Evolutionary conservation across 2,329 filamentous ascomycete genomes (phyloP), one percentile per base, ranked within the genome.

Genomic region (Coccinonectria pachysandricola): DNA sequence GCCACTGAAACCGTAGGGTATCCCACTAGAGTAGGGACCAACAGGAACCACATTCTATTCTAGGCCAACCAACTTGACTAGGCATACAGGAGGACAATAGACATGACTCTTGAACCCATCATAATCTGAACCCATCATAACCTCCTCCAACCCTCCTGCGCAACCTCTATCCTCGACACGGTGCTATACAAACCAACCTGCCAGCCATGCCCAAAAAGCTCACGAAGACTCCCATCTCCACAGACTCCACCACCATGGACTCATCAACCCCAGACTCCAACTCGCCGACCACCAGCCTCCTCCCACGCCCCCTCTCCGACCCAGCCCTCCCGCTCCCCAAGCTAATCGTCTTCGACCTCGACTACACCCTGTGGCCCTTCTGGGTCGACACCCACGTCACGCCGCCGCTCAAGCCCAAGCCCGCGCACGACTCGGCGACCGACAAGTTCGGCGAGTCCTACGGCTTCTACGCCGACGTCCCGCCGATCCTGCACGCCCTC

Each of bases 361-460:
- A 96, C 65, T 96, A 95, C 65, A 96, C 91, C 0, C 68, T 96
- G n/a, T 96, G 88, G 91, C 86, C 87, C 4, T 95, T 95, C 59
- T 96, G 88, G 88, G 79, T 93, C 2, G 91, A 96, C 62, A 94
- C 86, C 4, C 87, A 95, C 57, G 80, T 91, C 43, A 73, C 75
- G 13, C 70, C 75, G 6, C 87, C 86, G 0, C 59, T 94, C 11
- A 68, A 68, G 39, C 45, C 64, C 6, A 59, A 63, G 28, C 30
- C 59, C 1, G 36, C 50, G 6, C 54, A 54, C 57, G 60, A 48
- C 33, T 55, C 54, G 37, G 61, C 56, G 28, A 56, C 59, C 12
- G 74, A 78, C 51, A 59, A 62, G 38, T 57, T 60, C 32, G 77
- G 76, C 50, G 79, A 86, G 56, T 62, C 62, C 11, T 86, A 75